Evolutionary conservation across 768 basidiomycete species (phyloP).

Genomic region (Tephrocybe sp.): DNA sequence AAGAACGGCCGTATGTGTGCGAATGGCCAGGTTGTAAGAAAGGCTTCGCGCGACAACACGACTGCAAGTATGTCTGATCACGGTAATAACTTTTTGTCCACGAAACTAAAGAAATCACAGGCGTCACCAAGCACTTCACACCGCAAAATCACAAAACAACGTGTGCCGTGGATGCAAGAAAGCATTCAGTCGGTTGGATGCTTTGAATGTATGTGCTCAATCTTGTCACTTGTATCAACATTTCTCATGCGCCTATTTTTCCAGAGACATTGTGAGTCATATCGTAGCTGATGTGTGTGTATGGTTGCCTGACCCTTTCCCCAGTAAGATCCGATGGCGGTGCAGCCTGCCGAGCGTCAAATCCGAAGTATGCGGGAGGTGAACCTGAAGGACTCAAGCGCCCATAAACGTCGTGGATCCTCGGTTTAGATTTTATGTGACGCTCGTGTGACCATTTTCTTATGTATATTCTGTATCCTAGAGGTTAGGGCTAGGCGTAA

Average conservation of each 20-base stretch:
- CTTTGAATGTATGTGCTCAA: conserved; percentile 79
- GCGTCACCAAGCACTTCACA: conserved; percentile 88
- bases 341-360: conserved; percentile 63
- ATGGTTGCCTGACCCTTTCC: conserved; percentile 22
- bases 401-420: conserved; percentile 6
- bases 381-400: conserved; percentile 22
- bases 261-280: conserved; percentile 73
- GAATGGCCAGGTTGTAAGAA: conserved; percentile 94
- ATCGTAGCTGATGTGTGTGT: conserved; percentile 12
- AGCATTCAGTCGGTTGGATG: conserved; percentile 91
- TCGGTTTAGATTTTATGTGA: not conserved
- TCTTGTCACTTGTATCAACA: conserved; percentile 17
- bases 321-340: conserved; percentile 84
- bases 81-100: conserved; percentile 4
- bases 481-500: conserved; percentile 19
- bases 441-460: conserved; percentile 3
- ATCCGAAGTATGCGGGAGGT: conserved; percentile 34
- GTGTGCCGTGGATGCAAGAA: conserved; percentile 91
- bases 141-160: conserved; percentile 78
- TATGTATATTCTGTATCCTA: conserved; percentile 12
- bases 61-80: conserved; percentile 78
- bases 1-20: conserved; percentile 92
- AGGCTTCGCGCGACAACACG: conserved; percentile 92
- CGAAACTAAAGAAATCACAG: conserved; percentile 33
- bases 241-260: conserved; percentile 20